Conservation (phyloP, 2,329 filamentous ascomycete genomes). For the Purpureocillium takamizusanense region DNA sequence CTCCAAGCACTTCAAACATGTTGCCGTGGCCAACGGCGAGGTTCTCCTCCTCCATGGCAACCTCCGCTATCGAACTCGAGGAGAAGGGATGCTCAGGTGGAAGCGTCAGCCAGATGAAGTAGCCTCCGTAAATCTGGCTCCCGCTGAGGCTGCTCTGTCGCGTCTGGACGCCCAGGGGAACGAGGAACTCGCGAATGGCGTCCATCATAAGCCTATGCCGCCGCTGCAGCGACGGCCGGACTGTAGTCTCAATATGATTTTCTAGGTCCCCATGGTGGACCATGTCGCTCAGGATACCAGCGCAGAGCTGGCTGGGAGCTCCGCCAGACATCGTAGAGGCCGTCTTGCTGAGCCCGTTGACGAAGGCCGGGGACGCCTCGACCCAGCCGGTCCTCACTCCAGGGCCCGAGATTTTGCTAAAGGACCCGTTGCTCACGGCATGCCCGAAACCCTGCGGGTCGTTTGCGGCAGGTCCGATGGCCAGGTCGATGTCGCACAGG, state of each 20-base stretch:
- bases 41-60: conserved; percentile 52
- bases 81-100: conserved; percentile 34
- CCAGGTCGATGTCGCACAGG: conserved; percentile 68
- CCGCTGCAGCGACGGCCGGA: conserved; percentile 35
- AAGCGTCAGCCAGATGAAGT: conserved; percentile 74
- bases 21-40: conserved; percentile 60
- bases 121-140: conserved; percentile 59
- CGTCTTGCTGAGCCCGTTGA: conserved; percentile 40
- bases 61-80: conserved; percentile 44
- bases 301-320: conserved; percentile 45
- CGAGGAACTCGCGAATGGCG: conserved; percentile 50
- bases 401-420: conserved; percentile 79
- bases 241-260: conserved; percentile 28
- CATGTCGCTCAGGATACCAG: conserved; percentile 40
- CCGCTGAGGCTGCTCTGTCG: conserved; percentile 27
- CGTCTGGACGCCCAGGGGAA: conserved; percentile 50
- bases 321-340: conserved; percentile 48
- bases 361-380: conserved; percentile 55
- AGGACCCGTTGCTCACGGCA: conserved; percentile 76
- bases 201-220: conserved; percentile 42
- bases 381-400: conserved; percentile 84
- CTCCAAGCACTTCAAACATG: conserved; percentile 59
- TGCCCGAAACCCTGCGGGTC: conserved; percentile 59
- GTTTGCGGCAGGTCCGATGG: conserved; percentile 43
- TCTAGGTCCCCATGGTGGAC: conserved; percentile 34